Evolutionary conservation across 108 stramenopile species (phyloP).

Genomic region (Chaetoceros muelleri): DNA sequence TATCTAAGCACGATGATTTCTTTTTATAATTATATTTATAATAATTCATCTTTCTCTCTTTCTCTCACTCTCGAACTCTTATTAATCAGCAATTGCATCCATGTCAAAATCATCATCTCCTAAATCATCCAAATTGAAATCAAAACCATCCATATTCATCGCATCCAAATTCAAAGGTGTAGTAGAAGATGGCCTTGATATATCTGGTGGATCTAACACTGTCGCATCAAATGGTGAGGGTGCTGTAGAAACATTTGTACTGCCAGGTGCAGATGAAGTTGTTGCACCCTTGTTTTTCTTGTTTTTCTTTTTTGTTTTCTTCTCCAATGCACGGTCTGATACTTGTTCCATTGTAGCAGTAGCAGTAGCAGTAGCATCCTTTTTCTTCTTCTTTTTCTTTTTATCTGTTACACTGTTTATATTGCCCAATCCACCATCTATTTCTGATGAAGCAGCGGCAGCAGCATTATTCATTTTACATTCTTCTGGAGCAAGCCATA

Average conservation of each 20-base stretch:
- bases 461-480: conserved; percentile 25
- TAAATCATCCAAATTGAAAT: not conserved
- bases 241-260: not conserved
- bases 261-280: not conserved
- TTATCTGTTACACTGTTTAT: conserved; percentile 14
- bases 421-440: conserved; percentile 4
- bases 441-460: conserved; percentile 1
- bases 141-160: not conserved
- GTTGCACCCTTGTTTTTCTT: not conserved
- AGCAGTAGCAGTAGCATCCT: not conserved
- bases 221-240: too few species aligned
- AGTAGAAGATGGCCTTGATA: too few species aligned
- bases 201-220: too few species aligned
- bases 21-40: too few species aligned
- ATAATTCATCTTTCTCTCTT: too few species aligned
- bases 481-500: conserved; percentile 59
- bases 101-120: not conserved
- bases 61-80: too few species aligned
- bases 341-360: too few species aligned
- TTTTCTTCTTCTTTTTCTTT: conserved; percentile 2
- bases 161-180: not conserved
- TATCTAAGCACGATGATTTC: too few species aligned
- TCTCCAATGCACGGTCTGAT: too few species aligned
- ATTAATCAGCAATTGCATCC: not conserved
- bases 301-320: not conserved